Evolutionary conservation across 1,284 basidiomycete species (phyloP).

Genomic region (Entoloma clypeatum): DNA sequence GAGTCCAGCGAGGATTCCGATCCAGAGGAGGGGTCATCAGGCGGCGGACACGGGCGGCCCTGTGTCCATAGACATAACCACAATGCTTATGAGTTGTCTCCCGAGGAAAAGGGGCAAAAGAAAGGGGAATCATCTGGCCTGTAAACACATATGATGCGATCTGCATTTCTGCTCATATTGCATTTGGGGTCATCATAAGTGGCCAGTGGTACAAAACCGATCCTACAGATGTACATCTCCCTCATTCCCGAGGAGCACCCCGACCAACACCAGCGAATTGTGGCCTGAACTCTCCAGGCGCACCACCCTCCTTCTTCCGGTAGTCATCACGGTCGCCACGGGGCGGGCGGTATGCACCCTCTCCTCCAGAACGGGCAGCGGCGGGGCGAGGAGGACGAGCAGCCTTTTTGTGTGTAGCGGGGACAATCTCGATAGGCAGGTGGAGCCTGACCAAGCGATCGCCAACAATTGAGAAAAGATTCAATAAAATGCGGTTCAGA

Average conservation of each 20-base stretch:
- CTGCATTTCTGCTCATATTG: conserved; percentile 30
- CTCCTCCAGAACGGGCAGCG: conserved; percentile 61
- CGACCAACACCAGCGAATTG: conserved; percentile 85
- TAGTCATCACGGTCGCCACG: conserved; percentile 89
- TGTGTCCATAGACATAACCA: conserved; percentile 33
- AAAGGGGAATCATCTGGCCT: conserved; percentile 19
- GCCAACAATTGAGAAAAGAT: conserved; percentile 1
- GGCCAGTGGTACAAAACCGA: conserved; percentile 18
- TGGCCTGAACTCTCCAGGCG: conserved; percentile 79
- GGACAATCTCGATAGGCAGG: conserved; percentile 91
- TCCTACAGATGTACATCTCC: conserved; percentile 18
- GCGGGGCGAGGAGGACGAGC: conserved; percentile 74
- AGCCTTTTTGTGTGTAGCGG: conserved; percentile 93
- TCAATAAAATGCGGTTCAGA: background rate
- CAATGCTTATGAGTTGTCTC: conserved; percentile 58
- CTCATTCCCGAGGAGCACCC: conserved; percentile 62
- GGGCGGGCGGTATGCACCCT: conserved; percentile 82
- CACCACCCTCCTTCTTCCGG: conserved; percentile 78
- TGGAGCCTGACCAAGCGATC: conserved; percentile 64
- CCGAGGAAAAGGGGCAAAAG: conserved; percentile 46
- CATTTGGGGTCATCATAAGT: conserved; percentile 24
- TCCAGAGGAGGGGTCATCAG: conserved; percentile 20
- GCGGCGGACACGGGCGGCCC: conserved; percentile 31
- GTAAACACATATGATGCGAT: conserved; percentile 8
- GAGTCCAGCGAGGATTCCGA: conserved; percentile 53